phyloP scores from a whole-genome alignment of 2,329 filamentous ascomycete genomes.

The Pestalotiopsis sp. region DNA sequence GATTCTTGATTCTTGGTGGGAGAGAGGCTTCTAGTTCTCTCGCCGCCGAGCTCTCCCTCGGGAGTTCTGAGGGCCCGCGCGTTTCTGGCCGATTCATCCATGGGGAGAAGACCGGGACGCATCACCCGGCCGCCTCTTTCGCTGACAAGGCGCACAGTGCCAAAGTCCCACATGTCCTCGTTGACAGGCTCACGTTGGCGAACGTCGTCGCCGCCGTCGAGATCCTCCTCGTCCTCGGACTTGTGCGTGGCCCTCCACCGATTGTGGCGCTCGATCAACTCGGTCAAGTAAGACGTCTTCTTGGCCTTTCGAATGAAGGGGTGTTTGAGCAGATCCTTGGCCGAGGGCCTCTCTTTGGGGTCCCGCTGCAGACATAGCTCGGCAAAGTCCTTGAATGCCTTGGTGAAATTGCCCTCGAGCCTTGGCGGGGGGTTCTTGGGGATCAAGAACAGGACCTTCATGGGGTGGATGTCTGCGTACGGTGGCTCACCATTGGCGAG shows the following conservation, averaged over 20 bases:
- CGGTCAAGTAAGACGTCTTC: slow-evolving; percentile 94
- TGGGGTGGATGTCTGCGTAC: slow-evolving; percentile 95
- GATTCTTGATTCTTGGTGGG: slow-evolving; percentile 56
- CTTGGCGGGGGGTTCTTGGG: slow-evolving; percentile 89
- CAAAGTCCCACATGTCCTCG: slow-evolving; percentile 98
- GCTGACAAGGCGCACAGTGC: slow-evolving; percentile 83
- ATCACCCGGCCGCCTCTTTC: slow-evolving; percentile 61
- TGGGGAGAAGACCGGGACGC: slow-evolving; percentile 63
- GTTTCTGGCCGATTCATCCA: slow-evolving; percentile 84
- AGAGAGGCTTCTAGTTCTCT: slow-evolving; percentile 52
- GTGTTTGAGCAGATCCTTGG: slow-evolving; percentile 85
- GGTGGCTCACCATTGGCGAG: slow-evolving; percentile 90
- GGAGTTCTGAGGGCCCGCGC: slow-evolving; percentile 62
- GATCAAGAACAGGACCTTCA: slow-evolving; percentile 97
- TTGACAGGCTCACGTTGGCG: slow-evolving; percentile 60
- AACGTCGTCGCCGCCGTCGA: slow-evolving; percentile 60
- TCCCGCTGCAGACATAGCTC: slow-evolving; percentile 86
- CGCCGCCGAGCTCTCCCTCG: slow-evolving; percentile 54
- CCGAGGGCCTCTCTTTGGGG: slow-evolving; percentile 84
- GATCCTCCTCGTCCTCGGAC: slow-evolving; percentile 68
- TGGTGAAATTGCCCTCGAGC: slow-evolving; percentile 80
- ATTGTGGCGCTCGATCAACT: slow-evolving; percentile 88
- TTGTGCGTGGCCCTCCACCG: slow-evolving; percentile 85
- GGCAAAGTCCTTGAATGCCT: slow-evolving; percentile 82
- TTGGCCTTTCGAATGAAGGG: slow-evolving; percentile 90